Percentiles rank a stretch among this genome's conserved stretches.
Conservation (phyloP, 2,329 filamentous ascomycete genomes). For the Cordyceps cateniannulata region DNA sequence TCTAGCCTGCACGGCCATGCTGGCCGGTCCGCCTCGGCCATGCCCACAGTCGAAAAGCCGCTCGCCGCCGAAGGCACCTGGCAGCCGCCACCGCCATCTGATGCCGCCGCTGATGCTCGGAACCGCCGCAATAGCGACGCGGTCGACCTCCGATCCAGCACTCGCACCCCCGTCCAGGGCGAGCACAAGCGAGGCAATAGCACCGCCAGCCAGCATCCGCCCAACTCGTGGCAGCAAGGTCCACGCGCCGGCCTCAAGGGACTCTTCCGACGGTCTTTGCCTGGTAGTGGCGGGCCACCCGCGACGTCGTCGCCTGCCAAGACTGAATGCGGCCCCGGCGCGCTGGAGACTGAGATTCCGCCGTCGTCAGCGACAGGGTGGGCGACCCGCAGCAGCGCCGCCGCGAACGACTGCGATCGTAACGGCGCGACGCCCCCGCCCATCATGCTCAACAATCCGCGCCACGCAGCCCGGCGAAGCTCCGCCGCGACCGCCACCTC, state of each 20-base stretch:
- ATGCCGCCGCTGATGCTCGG: conserved; percentile 15
- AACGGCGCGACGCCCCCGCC: conserved; percentile 49
- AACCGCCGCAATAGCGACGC: conserved; percentile 14
- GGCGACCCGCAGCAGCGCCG: conserved; percentile 27
- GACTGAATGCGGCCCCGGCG: neutral
- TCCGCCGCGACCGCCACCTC: conserved; percentile 13
- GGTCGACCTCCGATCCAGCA: conserved; percentile 1
- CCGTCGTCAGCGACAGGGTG: conserved; percentile 17
- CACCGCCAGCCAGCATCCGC: conserved; percentile 35
- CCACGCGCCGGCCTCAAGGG: conserved; percentile 41
- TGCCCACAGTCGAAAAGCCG: conserved; percentile 13
- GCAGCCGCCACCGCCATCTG: conserved; percentile 16
- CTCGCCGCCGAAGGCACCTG: conserved; percentile 8
- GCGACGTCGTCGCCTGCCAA: neutral
- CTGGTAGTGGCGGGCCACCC: conserved; percentile 24
- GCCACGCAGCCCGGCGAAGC: conserved; percentile 24
- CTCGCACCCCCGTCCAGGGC: conserved; percentile 12
- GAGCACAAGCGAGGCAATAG: conserved; percentile 31
- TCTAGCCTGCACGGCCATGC: conserved; percentile 45
- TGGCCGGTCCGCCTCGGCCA: conserved; percentile 28
- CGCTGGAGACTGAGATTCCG: neutral
- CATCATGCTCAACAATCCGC: conserved; percentile 39
- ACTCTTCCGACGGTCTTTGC: conserved; percentile 44
- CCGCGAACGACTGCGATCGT: conserved; percentile 33
- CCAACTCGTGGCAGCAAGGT: conserved; percentile 37